Percentiles rank a stretch among this genome's conserved stretches.
phyloP scores from a whole-genome alignment of 768 basidiomycete species.

The Pisolithus marmoratus region DNA sequence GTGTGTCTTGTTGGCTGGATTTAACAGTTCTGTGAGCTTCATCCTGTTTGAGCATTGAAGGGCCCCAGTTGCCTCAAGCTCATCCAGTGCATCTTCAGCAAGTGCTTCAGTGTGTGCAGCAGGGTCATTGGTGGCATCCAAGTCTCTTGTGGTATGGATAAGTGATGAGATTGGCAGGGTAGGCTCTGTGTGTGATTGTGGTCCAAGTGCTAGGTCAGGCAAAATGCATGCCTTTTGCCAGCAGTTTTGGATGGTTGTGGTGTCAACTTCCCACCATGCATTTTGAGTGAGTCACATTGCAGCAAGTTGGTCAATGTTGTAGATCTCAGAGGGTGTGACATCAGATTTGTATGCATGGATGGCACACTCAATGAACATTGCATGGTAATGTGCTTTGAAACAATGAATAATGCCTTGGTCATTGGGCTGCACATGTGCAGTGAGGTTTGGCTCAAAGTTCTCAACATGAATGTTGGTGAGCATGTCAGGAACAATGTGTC shows the following conservation, averaged over 20 bases:
- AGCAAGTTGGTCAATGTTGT: slow-evolving; percentile 33
- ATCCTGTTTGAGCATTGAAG: neutral
- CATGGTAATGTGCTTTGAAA: slow-evolving; percentile 26
- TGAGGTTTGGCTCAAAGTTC: slow-evolving; percentile 29
- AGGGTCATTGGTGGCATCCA: neutral
- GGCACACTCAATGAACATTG: slow-evolving; percentile 21
- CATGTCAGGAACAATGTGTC: slow-evolving; percentile 24
- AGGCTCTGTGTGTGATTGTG: neutral
- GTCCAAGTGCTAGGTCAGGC: slow-evolving; percentile 6
- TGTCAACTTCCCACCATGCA: slow-evolving; percentile 31
- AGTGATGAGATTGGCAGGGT: neutral
- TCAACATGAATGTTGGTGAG: slow-evolving; percentile 16
- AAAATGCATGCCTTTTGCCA: slow-evolving; percentile 34
- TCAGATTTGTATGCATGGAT: slow-evolving; percentile 27
- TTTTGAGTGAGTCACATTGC: slow-evolving; percentile 30
- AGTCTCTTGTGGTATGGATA: neutral
- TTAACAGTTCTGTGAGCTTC: neutral
- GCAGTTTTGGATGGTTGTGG: slow-evolving; percentile 31
- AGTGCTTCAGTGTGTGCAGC: neutral
- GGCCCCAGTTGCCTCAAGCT: neutral
- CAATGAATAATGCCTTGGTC: slow-evolving; percentile 30
- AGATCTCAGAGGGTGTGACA: slow-evolving; percentile 27
- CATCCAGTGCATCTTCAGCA: neutral
- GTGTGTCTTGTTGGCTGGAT: neutral
- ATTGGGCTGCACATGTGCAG: slow-evolving; percentile 31